These are phyloP conservation scores for Candida insectalens DNA, from an alignment of 805 yeast species.

Conservation along the genomic window DNA sequence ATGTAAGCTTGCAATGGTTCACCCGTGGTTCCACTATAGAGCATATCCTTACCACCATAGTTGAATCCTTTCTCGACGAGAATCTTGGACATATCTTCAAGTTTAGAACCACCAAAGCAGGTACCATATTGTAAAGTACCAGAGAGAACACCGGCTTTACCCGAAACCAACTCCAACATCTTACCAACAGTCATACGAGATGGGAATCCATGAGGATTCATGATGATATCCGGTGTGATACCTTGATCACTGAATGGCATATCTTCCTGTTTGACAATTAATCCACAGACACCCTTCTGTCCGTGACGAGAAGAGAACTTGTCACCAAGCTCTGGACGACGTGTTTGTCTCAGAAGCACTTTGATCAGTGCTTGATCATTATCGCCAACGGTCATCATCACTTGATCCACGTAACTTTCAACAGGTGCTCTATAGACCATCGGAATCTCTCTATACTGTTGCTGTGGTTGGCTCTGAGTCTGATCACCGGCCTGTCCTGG, in stretches of 20 bases:
- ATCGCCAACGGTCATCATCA: constrained; percentile 93
- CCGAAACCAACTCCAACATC: constrained; percentile 92
- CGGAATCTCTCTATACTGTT: constrained; percentile 81
- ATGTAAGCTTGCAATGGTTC: constrained; percentile 96
- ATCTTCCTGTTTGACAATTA: constrained; percentile 94
- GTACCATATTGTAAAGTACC: constrained; percentile 94
- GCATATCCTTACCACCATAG: constrained; percentile 96
- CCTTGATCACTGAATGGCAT: constrained; percentile 93
- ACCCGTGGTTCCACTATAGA: constrained; percentile 95
- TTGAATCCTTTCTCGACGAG: constrained; percentile 85
- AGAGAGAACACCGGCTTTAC: constrained; percentile 94
- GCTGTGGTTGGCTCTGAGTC: constrained; percentile 12
- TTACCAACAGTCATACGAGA: constrained; percentile 99
- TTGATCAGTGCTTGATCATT: constrained; percentile 91
- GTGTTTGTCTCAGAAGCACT: constrained; percentile 85
- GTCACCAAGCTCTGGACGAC: constrained; percentile 97
- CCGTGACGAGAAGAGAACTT: constrained; percentile 97
- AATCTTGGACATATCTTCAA: constrained; percentile 89
- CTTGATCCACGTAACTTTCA: constrained; percentile 92
- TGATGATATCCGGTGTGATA: constrained; percentile 87
- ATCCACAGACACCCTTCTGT: constrained; percentile 98
- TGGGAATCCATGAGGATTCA: constrained; percentile 99
- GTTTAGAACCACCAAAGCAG: constrained; percentile 95
- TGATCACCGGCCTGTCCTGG: no score
- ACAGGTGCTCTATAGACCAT: constrained; percentile 91